Evolutionary conservation across 2,329 filamentous ascomycete species (phyloP).

Genomic region (Scytalidium lignicola): DNA sequence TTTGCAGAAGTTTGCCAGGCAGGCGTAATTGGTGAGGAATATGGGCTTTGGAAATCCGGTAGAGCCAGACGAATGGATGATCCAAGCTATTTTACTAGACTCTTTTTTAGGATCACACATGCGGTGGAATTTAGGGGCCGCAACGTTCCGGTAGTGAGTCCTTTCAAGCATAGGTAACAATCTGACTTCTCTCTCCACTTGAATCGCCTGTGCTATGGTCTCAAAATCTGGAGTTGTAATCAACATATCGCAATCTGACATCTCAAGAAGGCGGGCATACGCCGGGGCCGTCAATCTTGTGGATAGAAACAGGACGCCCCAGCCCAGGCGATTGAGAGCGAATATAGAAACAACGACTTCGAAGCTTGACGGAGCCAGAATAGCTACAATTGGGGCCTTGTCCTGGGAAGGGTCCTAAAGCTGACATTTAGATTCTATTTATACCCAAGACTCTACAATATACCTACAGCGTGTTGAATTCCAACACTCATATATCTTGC

Average conservation of each 20-base stretch:
- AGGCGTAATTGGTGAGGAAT: conserved; percentile 38
- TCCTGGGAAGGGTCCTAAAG: no score
- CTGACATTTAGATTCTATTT: background rate
- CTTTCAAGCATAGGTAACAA: background rate
- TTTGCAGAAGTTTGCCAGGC: conserved; percentile 27
- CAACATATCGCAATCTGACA: background rate
- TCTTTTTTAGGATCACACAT: background rate
- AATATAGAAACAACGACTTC: conserved; percentile 2
- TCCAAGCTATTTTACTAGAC: background rate
- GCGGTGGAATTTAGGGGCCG: background rate
- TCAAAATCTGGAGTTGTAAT: background rate
- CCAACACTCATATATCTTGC: conserved; percentile 16
- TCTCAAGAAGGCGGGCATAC: background rate
- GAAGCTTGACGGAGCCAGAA: background rate
- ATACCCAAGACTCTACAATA: background rate
- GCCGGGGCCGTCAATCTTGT: background rate
- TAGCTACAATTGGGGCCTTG: background rate
- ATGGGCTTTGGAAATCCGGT: conserved; percentile 57
- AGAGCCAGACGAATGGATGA: conserved; percentile 35
- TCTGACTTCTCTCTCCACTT: background rate
- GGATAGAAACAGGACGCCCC: conserved; percentile 2
- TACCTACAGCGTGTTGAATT: conserved; percentile 13
- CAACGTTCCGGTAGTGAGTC: background rate
- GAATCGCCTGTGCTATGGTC: background rate
- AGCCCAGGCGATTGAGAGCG: conserved; percentile 3